Percentiles rank a stretch among this genome's conserved stretches.
phyloP scores from a whole-genome alignment of 441 rosid genomes.

The Croton setiger region DNA sequence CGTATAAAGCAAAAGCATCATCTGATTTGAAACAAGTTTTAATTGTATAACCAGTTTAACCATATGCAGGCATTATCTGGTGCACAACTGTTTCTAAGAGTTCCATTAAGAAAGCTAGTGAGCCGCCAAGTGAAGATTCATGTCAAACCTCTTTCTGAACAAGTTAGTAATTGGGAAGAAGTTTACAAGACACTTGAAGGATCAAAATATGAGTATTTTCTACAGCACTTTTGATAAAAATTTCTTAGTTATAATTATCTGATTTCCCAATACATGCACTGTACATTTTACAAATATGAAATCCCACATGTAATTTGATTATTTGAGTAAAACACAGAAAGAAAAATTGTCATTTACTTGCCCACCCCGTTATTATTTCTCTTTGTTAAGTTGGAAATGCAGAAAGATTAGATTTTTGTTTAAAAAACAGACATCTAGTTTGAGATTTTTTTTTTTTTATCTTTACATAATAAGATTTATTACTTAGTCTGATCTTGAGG shows the following conservation, averaged over 20 bases:
- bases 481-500: no score
- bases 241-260: neutral
- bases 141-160: conserved; percentile 10
- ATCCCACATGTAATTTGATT: neutral
- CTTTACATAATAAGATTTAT: no score
- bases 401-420: no score
- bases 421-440: no score
- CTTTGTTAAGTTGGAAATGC: neutral
- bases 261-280: neutral
- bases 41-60: neutral
- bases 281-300: neutral
- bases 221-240: neutral
- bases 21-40: neutral
- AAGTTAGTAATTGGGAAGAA: conserved; percentile 5
- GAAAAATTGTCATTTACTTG: neutral
- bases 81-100: conserved; percentile 12
- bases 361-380: neutral
- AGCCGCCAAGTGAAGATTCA: conserved; percentile 15
- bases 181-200: conserved; percentile 6
- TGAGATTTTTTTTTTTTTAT: no score
- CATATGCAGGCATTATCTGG: neutral
- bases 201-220: conserved; percentile 8
- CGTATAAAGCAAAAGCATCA: neutral
- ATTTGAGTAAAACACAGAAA: neutral
- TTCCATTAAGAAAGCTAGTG: conserved; percentile 4